Percentiles rank a stretch among this genome's conserved stretches.
Evolutionary conservation across 352 stramenopile genomes (phyloP).

Genomic region (Pythium vanterpoolii): DNA sequence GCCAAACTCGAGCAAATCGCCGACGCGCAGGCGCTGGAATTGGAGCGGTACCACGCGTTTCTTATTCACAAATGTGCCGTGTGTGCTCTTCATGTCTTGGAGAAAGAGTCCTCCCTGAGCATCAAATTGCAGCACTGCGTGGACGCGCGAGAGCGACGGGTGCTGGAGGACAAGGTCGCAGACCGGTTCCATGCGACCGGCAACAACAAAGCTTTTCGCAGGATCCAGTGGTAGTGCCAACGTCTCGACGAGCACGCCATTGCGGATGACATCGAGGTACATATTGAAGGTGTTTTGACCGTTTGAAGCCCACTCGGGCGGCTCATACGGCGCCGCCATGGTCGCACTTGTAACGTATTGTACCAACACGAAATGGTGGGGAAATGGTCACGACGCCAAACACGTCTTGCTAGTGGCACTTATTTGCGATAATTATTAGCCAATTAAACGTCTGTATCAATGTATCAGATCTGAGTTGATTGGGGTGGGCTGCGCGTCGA

Average conservation of each 20-base stretch:
- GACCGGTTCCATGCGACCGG: constrained; percentile 48
- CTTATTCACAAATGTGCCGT: constrained; percentile 89
- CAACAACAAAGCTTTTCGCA: constrained; percentile 43
- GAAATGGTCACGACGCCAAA: too few species aligned
- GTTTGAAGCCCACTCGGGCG: constrained; percentile 43
- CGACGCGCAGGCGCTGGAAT: constrained; percentile 67
- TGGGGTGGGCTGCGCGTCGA: not conserved
- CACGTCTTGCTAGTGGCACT: not conserved
- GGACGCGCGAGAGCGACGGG: constrained; percentile 69
- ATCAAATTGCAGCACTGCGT: constrained; percentile 75
- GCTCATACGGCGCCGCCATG: constrained; percentile 30
- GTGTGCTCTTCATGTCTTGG: constrained; percentile 69
- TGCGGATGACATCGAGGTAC: constrained; percentile 72
- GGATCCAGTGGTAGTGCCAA: constrained; percentile 32
- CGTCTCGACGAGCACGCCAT: constrained; percentile 48
- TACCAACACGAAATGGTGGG: too few species aligned
- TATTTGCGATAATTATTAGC: not conserved
- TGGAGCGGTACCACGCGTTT: constrained; percentile 37
- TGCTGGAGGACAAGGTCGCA: constrained; percentile 76
- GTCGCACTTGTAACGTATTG: not conserved
- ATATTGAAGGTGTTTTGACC: constrained; percentile 51
- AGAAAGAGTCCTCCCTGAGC: constrained; percentile 63
- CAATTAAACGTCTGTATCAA: not conserved
- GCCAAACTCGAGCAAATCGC: constrained; percentile 86
- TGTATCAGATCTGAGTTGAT: constrained; percentile 4